Percentiles rank a stretch among this genome's conserved stretches.
Evolutionary conservation across 2,329 filamentous ascomycete genomes (phyloP).

Genomic region (Colletotrichum orchidophilum): DNA sequence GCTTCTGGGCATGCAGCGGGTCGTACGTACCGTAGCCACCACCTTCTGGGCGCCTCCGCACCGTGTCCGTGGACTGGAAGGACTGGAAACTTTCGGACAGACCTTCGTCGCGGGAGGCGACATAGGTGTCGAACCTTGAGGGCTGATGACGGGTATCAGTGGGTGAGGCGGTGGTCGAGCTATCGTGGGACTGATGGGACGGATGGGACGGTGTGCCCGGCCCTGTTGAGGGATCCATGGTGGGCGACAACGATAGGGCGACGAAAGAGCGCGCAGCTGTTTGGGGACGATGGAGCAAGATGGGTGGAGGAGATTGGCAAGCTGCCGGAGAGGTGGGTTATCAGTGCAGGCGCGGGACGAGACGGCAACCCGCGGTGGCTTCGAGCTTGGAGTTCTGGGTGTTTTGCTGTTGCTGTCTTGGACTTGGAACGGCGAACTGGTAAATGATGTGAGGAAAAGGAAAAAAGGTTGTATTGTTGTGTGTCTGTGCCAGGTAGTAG

Average conservation of each 20-base stretch:
- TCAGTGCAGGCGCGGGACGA: constrained; percentile 11
- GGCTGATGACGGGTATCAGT: constrained; percentile 58
- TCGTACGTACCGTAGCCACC: constrained; percentile 62
- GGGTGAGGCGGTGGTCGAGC: constrained; percentile 54
- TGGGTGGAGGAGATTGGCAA: constrained; percentile 22
- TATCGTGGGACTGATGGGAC: constrained; percentile 48
- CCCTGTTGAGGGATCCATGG: constrained; percentile 55
- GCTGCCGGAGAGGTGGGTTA: constrained; percentile 30
- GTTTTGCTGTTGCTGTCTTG: background rate
- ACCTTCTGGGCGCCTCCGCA: constrained; percentile 65
- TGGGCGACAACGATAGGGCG: constrained; percentile 32
- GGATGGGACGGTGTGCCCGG: constrained; percentile 44
- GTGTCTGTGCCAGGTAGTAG: background rate
- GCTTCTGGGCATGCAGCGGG: constrained; percentile 32
- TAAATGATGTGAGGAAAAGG: too few species aligned
- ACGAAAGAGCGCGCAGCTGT: constrained; percentile 19
- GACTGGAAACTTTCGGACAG: constrained; percentile 66
- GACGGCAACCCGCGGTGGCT: constrained; percentile 12
- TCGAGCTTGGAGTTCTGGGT: constrained; percentile 6
- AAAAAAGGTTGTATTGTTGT: background rate
- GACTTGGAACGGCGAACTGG: too few species aligned
- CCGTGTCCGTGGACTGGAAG: constrained; percentile 67
- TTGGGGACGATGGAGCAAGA: constrained; percentile 14
- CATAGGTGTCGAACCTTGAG: constrained; percentile 45
- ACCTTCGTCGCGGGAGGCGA: constrained; percentile 52